phyloP scores from a whole-genome alignment of 2,329 filamentous ascomycete genomes.

The Aureobasidium pullulans region DNA sequence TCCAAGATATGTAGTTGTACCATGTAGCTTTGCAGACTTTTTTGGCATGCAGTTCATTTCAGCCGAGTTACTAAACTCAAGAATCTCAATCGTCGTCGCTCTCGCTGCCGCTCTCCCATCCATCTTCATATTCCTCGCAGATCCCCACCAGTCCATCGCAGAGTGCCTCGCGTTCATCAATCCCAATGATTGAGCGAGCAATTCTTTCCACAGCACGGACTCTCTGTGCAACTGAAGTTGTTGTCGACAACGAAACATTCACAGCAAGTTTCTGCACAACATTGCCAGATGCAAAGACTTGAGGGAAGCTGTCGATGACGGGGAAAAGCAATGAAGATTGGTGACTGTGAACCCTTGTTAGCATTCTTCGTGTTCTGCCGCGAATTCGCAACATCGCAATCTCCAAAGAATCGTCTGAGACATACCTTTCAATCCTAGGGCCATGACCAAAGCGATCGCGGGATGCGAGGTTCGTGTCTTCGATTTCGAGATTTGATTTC shows the following conservation, averaged over 20 bases:
- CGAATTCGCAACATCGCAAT: neutral
- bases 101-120: slow-evolving; percentile 69
- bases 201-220: slow-evolving; percentile 60
- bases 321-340: slow-evolving; percentile 58
- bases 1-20: neutral
- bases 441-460: slow-evolving; percentile 26
- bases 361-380: neutral
- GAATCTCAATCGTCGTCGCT: slow-evolving; percentile 44
- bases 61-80: neutral
- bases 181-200: slow-evolving; percentile 41
- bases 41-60: neutral
- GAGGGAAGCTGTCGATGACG: slow-evolving; percentile 74
- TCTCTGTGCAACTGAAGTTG: slow-evolving; percentile 62
- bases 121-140: slow-evolving; percentile 80
- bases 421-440: slow-evolving; percentile 11
- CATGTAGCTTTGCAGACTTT: neutral
- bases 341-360: slow-evolving; percentile 22
- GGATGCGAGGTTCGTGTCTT: slow-evolving; percentile 24
- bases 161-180: slow-evolving; percentile 80
- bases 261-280: slow-evolving; percentile 38
- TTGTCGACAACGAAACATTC: slow-evolving; percentile 58
- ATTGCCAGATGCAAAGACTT: slow-evolving; percentile 53
- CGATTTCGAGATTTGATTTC: slow-evolving; percentile 25
- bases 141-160: slow-evolving; percentile 74
- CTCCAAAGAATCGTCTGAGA: slow-evolving; percentile 15